Conservation (phyloP, 257 asterid genomes). For the Scutellaria minor region DNA sequence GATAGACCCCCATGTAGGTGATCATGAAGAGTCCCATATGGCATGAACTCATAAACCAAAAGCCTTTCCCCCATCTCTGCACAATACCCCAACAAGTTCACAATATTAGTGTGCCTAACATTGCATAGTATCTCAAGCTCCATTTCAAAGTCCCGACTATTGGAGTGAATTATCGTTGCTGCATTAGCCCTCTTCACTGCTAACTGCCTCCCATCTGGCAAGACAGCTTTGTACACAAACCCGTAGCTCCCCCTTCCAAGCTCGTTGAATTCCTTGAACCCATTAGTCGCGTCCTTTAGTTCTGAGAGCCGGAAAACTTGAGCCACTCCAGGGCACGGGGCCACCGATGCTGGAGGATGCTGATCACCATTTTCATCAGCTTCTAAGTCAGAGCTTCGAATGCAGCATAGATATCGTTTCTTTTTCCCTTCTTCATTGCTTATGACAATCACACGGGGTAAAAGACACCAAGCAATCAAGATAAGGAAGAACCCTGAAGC, state of each 20-base stretch:
- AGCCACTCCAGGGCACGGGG: constrained; percentile 72
- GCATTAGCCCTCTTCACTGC: constrained; percentile 97
- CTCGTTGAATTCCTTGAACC: constrained; percentile 96
- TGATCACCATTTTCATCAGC: constrained; percentile 44
- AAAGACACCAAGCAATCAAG: constrained; percentile 59
- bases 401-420: constrained; percentile 42
- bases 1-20: constrained; percentile 93
- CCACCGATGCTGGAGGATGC: constrained; percentile 48
- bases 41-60: constrained; percentile 85
- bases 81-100: constrained; percentile 87
- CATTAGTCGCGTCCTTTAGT: constrained; percentile 87
- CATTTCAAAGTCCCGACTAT: constrained; percentile 75
- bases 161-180: constrained; percentile 90
- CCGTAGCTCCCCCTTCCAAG: constrained; percentile 94
- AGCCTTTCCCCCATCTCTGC: constrained; percentile 97
- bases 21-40: constrained; percentile 92
- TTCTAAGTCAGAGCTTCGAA: constrained; percentile 44
- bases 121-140: constrained; percentile 89
- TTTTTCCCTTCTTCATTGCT: constrained; percentile 47
- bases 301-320: constrained; percentile 94
- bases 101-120: constrained; percentile 73
- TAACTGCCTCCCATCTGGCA: constrained; percentile 85
- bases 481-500: constrained; percentile 59
- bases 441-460: constrained; percentile 46
- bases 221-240: constrained; percentile 83